A percentile compares a stretch with the other conserved stretches of the same genome.
Conservation (phyloP, 306 rosid genomes). For the Vigna radiata region DNA sequence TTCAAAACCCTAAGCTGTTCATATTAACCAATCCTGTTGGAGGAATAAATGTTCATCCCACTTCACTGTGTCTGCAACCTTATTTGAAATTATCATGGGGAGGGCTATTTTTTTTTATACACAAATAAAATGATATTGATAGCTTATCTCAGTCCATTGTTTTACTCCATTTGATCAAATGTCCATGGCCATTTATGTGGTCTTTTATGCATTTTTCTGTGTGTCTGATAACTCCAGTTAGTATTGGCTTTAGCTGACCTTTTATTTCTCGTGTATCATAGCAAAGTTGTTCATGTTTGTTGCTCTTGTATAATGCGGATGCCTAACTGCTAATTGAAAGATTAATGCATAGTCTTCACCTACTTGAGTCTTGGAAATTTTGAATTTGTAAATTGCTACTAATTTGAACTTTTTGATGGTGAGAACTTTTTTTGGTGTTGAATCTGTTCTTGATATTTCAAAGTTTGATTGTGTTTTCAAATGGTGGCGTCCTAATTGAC, state of each 20-base stretch:
- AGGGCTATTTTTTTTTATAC: background rate
- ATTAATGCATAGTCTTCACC: constrained; percentile 26
- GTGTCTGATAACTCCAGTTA: background rate
- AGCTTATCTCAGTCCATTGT: background rate
- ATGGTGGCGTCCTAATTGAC: constrained; percentile 34
- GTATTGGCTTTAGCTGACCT: background rate
- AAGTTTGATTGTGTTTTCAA: too few relatives aligned
- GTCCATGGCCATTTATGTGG: background rate
- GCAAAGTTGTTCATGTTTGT: background rate
- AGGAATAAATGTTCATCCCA: constrained; percentile 15
- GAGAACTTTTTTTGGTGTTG: constrained; percentile 32
- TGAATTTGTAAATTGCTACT: background rate
- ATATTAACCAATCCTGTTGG: constrained; percentile 23
- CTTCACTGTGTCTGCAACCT: background rate
- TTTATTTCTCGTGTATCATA: too few relatives aligned
- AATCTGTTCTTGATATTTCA: background rate
- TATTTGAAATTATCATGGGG: background rate
- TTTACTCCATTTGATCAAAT: constrained; percentile 23
- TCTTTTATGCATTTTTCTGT: constrained; percentile 29
- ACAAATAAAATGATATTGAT: background rate
- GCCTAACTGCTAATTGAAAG: background rate
- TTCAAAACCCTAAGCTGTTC: background rate
- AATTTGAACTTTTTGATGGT: constrained; percentile 25
- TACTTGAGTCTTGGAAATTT: constrained; percentile 6
- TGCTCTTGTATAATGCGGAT: constrained; percentile 12